Conservation (phyloP, 805 yeast species). For the Zygosaccharomyces gambellarensis region DNA sequence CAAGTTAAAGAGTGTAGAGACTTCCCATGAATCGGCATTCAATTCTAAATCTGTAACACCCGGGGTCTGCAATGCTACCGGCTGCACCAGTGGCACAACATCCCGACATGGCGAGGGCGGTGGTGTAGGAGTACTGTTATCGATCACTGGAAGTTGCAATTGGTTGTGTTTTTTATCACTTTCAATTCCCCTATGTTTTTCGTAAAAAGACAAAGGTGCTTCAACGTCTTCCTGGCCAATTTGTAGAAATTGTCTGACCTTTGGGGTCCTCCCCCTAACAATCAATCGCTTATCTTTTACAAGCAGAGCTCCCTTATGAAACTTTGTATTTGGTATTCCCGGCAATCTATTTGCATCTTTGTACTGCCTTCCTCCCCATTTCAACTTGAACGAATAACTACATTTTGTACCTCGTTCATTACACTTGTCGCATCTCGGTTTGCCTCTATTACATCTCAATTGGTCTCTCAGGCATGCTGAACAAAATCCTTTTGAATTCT, state of each 20-base stretch:
- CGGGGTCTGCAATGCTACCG: not conserved
- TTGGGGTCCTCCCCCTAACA: not conserved
- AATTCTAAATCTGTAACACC: not conserved
- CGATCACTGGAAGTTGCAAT: not conserved
- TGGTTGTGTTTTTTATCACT: not conserved
- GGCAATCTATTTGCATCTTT: slow-evolving; percentile 8
- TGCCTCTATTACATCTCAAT: slow-evolving; percentile 63
- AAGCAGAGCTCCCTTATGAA: slow-evolving; percentile 2
- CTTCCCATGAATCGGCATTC: slow-evolving; percentile 23
- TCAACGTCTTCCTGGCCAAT: not conserved
- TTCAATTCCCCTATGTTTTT: not conserved
- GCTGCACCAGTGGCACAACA: not conserved
- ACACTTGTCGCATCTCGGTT: slow-evolving; percentile 61
- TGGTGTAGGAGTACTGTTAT: not conserved
- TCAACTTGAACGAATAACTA: slow-evolving; percentile 58
- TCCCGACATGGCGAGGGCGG: not conserved
- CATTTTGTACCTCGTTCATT: slow-evolving; percentile 42
- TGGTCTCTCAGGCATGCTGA: slow-evolving; percentile 49
- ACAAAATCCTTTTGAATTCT: slow-evolving; percentile 2
- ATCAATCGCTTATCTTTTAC: slow-evolving; percentile 2
- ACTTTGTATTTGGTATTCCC: slow-evolving; percentile 8
- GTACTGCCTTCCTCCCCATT: slow-evolving; percentile 47
- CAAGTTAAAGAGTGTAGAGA: slow-evolving; percentile 57
- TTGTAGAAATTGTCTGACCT: not conserved
- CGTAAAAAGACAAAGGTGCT: not conserved